Conservation (phyloP, 768 basidiomycete species). For the Collybia nuda region DNA sequence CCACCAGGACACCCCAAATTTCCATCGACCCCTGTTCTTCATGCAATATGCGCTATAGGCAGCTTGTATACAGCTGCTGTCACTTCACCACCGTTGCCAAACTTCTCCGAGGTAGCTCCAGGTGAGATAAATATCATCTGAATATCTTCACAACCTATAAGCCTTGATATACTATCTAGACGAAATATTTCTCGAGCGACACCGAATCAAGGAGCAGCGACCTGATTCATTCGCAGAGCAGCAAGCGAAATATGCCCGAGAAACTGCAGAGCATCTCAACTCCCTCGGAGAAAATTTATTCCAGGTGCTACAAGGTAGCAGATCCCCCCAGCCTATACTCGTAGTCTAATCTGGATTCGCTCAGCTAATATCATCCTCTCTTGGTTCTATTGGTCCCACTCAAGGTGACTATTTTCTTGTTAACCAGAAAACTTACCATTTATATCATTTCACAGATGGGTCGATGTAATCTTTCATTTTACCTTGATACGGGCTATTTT, state of each 20-base stretch:
- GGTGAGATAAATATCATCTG: constrained; percentile 24
- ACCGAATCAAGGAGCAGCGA: constrained; percentile 42
- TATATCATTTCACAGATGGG: constrained; percentile 52
- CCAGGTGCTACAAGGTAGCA: constrained; percentile 60
- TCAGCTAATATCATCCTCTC: constrained; percentile 62
- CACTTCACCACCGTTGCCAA: constrained; percentile 50
- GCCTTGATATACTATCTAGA: constrained; percentile 27
- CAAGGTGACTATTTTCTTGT: constrained; percentile 43
- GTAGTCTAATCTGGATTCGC: not conserved
- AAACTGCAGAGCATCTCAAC: constrained; percentile 46
- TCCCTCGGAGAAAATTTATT: constrained; percentile 54
- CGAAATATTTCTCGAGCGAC: constrained; percentile 52
- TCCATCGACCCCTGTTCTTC: constrained; percentile 68
- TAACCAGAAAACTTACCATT: constrained; percentile 1
- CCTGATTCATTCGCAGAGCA: constrained; percentile 66
- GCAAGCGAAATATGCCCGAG: constrained; percentile 56
- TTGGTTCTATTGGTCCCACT: constrained; percentile 78
- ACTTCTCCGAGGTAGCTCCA: constrained; percentile 47
- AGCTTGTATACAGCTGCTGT: constrained; percentile 75
- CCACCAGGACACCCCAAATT: constrained; percentile 73
- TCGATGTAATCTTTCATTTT: constrained; percentile 49
- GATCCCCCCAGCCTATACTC: not conserved
- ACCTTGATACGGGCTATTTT: not conserved
- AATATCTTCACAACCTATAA: not conserved
- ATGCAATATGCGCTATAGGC: constrained; percentile 85